Conservation (phyloP, 1,284 basidiomycete species). For the Cryptococcus floricola region DNA sequence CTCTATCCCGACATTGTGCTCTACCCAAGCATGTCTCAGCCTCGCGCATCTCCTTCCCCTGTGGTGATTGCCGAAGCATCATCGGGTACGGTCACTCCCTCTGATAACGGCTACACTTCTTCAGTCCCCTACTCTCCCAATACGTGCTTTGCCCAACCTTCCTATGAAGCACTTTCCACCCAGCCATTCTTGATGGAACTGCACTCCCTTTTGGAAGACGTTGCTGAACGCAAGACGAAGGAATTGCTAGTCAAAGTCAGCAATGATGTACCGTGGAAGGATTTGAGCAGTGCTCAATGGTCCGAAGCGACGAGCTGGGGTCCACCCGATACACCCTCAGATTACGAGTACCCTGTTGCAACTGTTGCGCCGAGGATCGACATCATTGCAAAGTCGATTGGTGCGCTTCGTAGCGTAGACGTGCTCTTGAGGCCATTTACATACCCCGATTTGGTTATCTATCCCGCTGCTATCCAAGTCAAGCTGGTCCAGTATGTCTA, state of each 20-base stretch:
- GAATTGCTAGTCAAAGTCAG: background rate
- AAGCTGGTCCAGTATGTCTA: background rate
- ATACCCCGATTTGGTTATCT: too few relatives aligned
- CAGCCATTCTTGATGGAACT: conserved; percentile 6
- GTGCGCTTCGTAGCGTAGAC: too few relatives aligned
- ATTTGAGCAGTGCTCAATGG: conserved; percentile 5
- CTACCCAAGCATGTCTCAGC: too few relatives aligned
- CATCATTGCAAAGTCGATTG: too few relatives aligned
- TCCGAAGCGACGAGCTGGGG: conserved; percentile 9
- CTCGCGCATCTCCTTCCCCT: too few relatives aligned
- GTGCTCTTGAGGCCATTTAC: too few relatives aligned
- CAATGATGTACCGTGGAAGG: background rate
- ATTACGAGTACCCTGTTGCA: too few relatives aligned
- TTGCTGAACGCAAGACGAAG: background rate
- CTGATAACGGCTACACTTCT: background rate
- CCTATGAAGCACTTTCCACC: conserved; percentile 1
- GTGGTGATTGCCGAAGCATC: too few relatives aligned
- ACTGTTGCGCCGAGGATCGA: too few relatives aligned
- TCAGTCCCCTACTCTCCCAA: conserved; percentile 4
- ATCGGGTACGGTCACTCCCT: too few relatives aligned
- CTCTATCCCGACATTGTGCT: too few relatives aligned
- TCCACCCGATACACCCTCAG: conserved; percentile 1
- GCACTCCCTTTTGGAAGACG: background rate
- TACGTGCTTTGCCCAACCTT: background rate
- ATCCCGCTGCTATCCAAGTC: background rate